Conservation (phyloP, 2,329 filamentous ascomycete genomes). For the Bretziella fagacearum region DNA sequence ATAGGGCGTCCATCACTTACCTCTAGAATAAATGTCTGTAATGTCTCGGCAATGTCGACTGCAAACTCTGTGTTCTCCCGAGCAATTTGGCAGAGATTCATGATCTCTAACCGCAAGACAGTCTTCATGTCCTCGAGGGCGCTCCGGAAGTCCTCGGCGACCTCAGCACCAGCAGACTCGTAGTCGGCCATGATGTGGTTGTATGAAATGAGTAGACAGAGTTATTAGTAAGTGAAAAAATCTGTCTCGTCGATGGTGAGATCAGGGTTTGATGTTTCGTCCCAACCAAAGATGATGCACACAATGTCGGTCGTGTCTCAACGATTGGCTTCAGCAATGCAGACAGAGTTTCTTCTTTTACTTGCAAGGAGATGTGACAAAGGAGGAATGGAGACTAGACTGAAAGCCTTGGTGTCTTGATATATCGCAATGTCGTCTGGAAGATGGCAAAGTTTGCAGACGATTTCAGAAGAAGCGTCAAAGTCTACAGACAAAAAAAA, state of each 20-base stretch:
- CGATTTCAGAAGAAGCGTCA: not conserved
- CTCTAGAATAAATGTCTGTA: slow-evolving; percentile 87
- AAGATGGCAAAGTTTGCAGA: not conserved
- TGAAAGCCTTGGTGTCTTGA: not conserved
- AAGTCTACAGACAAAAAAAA: not conserved
- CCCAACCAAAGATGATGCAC: no score
- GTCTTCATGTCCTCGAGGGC: slow-evolving; percentile 80
- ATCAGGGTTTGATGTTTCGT: no score
- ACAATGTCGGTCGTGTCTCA: no score
- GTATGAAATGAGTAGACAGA: no score
- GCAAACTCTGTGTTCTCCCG: slow-evolving; percentile 96
- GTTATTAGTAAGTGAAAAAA: no score
- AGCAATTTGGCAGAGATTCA: slow-evolving; percentile 91
- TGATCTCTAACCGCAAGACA: slow-evolving; percentile 90
- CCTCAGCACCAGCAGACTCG: slow-evolving; percentile 32
- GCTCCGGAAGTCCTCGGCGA: slow-evolving; percentile 87
- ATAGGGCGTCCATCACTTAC: slow-evolving; percentile 33
- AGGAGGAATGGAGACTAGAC: no score
- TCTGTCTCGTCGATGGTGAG: no score
- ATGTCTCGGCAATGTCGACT: slow-evolving; percentile 72
- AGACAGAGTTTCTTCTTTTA: not conserved
- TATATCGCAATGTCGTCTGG: not conserved
- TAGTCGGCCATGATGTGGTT: slow-evolving; percentile 9
- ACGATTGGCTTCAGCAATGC: no score
- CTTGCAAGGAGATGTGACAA: not conserved